Conservation (phyloP, 768 basidiomycete genomes). For the Phlebiopsis flavidoalba region DNA sequence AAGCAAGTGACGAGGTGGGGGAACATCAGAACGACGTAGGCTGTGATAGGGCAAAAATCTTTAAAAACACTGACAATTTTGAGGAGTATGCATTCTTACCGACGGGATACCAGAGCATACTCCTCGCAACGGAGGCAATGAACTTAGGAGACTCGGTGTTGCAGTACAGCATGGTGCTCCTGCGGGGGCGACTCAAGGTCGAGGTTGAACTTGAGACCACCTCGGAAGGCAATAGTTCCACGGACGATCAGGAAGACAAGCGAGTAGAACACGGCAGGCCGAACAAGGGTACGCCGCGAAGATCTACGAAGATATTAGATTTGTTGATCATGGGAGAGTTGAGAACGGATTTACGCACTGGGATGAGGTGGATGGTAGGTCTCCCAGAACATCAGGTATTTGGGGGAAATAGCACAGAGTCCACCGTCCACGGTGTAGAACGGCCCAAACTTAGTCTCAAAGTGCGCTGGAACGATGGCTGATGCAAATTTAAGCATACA, state of each 20-base stretch:
- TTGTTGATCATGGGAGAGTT: slow-evolving; percentile 10
- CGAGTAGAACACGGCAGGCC: slow-evolving; percentile 52
- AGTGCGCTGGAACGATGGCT: slow-evolving; percentile 27
- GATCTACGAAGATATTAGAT: slow-evolving; percentile 36
- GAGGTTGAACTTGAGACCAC: slow-evolving; percentile 46
- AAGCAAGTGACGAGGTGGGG: slow-evolving; percentile 54
- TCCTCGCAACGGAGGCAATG: slow-evolving; percentile 54
- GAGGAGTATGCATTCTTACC: neutral
- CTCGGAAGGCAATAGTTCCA: slow-evolving; percentile 47
- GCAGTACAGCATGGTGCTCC: slow-evolving; percentile 27
- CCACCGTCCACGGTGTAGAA: slow-evolving; percentile 50
- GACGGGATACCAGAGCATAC: slow-evolving; percentile 62
- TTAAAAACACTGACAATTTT: neutral
- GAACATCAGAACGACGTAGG: slow-evolving; percentile 52
- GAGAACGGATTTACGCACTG: slow-evolving; percentile 33
- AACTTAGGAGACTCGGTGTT: slow-evolving; percentile 54
- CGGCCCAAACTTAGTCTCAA: slow-evolving; percentile 30
- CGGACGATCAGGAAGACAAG: slow-evolving; percentile 58
- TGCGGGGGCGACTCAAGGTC: slow-evolving; percentile 43
- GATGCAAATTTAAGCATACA: neutral
- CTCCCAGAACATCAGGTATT: slow-evolving; percentile 35
- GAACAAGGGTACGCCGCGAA: slow-evolving; percentile 51
- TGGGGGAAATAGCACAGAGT: slow-evolving; percentile 45
- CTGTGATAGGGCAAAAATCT: slow-evolving; percentile 28
- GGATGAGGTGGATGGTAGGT: slow-evolving; percentile 57